Base-by-base conservation (phyloP, 495 filamentous ascomycete genomes). In the Neurospora sp. region DNA sequence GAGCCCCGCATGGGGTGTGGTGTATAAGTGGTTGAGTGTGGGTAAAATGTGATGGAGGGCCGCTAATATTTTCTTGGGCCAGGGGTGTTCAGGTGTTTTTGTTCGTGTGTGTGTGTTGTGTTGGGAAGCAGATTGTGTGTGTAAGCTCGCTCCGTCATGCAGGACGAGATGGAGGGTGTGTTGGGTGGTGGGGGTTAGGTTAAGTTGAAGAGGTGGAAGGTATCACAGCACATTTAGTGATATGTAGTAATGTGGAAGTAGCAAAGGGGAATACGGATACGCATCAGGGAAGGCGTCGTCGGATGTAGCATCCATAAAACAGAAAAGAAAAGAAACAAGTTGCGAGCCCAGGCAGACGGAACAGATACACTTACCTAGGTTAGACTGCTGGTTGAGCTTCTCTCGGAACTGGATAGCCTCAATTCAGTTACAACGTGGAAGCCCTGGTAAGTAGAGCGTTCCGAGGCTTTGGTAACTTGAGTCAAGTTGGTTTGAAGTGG, bases 351-450 rank as follows among this genome's bases (percentile, higher is more conserved):
- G 31, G 72, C 27, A 72, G 60, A 71, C 46, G 72, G 39, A 54
- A 39, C 71, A 41, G 39, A 44, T 72, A 73, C 39, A 74, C 78
- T 77, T 77, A 77, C 78, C 76, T 73, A 74, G 27, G 27, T 66
- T 66, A 31, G 54, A 31, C 7, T 66, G 54, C 14, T 18, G 23
- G 23, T 27, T 60, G 49, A 54, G 49, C 49, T 60, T 27, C 49
- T 27, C 49, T 27, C 20, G 49, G 49, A 60, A 37, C 27, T 66
- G 23, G 23, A 62, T 16, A 31, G 49, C 23, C 49, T 60, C 69
- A 72, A 35, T 69, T 44, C 69, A 71, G 72, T 71, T 75, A 75
- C 74, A 72, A 75, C 70, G 77, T 74, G 75, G 73, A 73, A 31
- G 54, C 75, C 54, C 71, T 23, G 40, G 31, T 23, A 27, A 69